Base-by-base conservation (phyloP, 768 basidiomycete genomes). In the Hirschioporus abietinus region DNA sequence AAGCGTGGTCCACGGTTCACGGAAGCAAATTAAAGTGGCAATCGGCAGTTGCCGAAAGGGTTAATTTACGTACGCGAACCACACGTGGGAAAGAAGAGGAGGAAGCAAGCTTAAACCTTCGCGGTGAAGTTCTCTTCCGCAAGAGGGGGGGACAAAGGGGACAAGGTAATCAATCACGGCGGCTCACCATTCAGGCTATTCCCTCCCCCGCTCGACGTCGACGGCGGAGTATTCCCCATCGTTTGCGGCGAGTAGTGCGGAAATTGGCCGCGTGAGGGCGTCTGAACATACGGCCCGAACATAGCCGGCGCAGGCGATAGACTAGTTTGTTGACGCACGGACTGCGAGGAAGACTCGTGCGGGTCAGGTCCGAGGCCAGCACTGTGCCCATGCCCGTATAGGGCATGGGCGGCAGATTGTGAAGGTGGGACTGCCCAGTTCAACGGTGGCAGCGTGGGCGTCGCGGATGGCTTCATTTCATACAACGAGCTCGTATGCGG, bases 41-140 rank as follows among this genome's bases (percentile, higher is more conserved):
- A 24, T 23, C 42, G 42, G 42, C 12, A 52, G 20, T 52, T 20
- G 42, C 60, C 30, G 60, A 61, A 25, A 15, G 25, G 25, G 58
- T 26, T 59, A 59, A 59, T 59, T n/a, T 26, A 9, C 25, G 58
- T 17, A 34, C 30, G 24, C 60, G 60, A 12, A 23, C 23, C 60
- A 34, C 24, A 61, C 30, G 23, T 23, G 60, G 12, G 30, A 17
- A 24, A 52, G 20, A 52, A 20, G 20, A 52, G 42, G 20, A 10
- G 42, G 42, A 52, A 52, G 20, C 20, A 52, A 52, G 42, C 42
- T 61, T 61, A 61, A 61, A 61, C 60, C 60, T 61, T 61, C 60
- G 60, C 60, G 60, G 60, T 52, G 42, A 52, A 10, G 42, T 52
- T 52, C 42, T 52, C 42, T 52, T 52, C 42, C 42, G 42, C 15